Evolutionary conservation across 1,284 basidiomycete species (phyloP).

Genomic region (Marasmius oreades): DNA sequence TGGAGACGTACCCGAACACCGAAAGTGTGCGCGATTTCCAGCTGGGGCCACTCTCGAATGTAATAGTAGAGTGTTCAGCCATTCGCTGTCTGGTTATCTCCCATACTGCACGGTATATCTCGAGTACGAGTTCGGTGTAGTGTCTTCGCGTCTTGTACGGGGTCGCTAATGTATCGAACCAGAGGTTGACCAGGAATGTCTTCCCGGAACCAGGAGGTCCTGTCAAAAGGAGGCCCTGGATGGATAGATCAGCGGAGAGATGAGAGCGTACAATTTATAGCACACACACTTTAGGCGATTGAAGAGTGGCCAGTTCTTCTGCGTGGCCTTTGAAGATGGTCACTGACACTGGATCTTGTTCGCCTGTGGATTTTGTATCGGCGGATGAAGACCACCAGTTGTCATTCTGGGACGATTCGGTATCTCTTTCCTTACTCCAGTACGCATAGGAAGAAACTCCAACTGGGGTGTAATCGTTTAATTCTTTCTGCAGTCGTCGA

Average conservation of each 20-base stretch:
- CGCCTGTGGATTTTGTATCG: conserved; percentile 9
- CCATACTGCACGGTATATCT: conserved; percentile 65
- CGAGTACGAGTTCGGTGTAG: conserved; percentile 67
- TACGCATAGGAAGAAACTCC: conserved; percentile 12
- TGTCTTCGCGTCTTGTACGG: conserved; percentile 62
- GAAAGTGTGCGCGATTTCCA: conserved; percentile 9
- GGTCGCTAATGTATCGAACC: conserved; percentile 57
- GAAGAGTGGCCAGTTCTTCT: conserved; percentile 46
- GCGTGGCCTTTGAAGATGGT: conserved; percentile 52
- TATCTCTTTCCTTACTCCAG: conserved; percentile 24
- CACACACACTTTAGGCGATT: conserved; percentile 25
- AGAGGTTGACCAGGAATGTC: conserved; percentile 65
- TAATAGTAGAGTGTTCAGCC: background rate
- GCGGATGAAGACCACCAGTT: conserved; percentile 8
- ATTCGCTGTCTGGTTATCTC: conserved; percentile 50
- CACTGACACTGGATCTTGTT: conserved; percentile 27
- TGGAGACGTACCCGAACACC: background rate
- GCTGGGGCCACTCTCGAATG: background rate
- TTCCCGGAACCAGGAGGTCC: conserved; percentile 81
- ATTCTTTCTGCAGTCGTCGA: conserved; percentile 40
- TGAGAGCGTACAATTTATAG: background rate
- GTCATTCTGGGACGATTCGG: background rate
- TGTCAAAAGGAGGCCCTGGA: conserved; percentile 69
- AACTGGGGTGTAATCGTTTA: conserved; percentile 37
- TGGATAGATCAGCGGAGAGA: background rate